Conservation (phyloP, 2,329 filamentous ascomycete species). For the Colletotrichum cereale region DNA sequence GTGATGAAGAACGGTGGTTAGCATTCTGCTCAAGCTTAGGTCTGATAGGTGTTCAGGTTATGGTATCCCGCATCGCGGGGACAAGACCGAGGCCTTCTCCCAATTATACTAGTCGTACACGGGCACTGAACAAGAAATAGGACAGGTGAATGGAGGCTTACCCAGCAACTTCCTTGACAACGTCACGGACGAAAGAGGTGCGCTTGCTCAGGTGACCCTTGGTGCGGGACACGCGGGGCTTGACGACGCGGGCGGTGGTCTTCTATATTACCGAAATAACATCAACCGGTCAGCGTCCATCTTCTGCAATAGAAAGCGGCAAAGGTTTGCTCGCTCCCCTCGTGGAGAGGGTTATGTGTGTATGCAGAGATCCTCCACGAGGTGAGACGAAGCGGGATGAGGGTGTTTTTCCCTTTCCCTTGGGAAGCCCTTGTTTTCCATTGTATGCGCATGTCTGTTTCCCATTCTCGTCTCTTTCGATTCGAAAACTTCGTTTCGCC, state of each 20-base stretch:
- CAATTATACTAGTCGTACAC: background rate
- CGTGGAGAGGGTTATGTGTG: slow-evolving; percentile 47
- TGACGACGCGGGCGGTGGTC: slow-evolving; percentile 82
- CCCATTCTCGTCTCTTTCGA: background rate
- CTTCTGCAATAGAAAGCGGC: slow-evolving; percentile 58
- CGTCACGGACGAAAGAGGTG: slow-evolving; percentile 95
- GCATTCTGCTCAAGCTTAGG: slow-evolving; percentile 24
- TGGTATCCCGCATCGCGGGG: background rate
- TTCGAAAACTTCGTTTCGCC: slow-evolving; percentile 11
- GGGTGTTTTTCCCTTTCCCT: background rate
- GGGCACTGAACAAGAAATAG: background rate
- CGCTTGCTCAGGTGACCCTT: slow-evolving; percentile 98
- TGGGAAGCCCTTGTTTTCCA: background rate
- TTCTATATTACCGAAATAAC: slow-evolving; percentile 69
- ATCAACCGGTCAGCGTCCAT: slow-evolving; percentile 71
- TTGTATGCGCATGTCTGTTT: background rate
- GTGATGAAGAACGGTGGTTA: slow-evolving; percentile 46
- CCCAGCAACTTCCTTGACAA: slow-evolving; percentile 98
- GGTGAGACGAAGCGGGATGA: slow-evolving; percentile 67
- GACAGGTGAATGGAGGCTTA: slow-evolving; percentile 66
- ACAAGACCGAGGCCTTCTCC: background rate
- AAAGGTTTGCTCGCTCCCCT: slow-evolving; percentile 43
- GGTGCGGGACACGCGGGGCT: slow-evolving; percentile 84
- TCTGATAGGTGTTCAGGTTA: background rate
- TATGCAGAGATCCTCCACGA: slow-evolving; percentile 79